Conservation (phyloP, 2,329 filamentous ascomycete species). For the Cladosporium cucumerinum region DNA sequence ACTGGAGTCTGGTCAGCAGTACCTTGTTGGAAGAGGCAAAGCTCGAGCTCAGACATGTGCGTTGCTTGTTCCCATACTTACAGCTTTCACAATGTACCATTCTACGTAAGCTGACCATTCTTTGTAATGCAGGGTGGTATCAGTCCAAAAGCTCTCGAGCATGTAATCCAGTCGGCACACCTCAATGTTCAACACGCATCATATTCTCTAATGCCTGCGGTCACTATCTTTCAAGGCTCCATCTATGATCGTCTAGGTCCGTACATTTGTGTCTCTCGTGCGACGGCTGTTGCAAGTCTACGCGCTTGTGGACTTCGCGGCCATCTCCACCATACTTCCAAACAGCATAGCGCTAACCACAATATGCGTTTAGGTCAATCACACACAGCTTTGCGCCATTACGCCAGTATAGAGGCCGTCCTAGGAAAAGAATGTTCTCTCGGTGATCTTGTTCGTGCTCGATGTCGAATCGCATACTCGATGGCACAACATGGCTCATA, state of each 20-base stretch:
- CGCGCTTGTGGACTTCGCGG: neutral
- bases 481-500: constrained; percentile 67
- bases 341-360: neutral
- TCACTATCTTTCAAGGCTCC: constrained; percentile 68
- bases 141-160: constrained; percentile 62
- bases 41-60: constrained; percentile 45
- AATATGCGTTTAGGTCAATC: constrained; percentile 41
- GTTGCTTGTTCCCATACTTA: neutral
- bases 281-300: neutral
- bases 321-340: neutral
- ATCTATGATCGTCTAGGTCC: constrained; percentile 69
- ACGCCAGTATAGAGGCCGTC: constrained; percentile 72
- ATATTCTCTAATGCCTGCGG: constrained; percentile 67
- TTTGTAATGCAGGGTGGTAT: constrained; percentile 12
- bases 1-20: constrained; percentile 81
- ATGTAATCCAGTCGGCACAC: constrained; percentile 77
- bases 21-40: constrained; percentile 84
- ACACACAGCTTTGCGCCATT: constrained; percentile 40
- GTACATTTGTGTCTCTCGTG: constrained; percentile 35
- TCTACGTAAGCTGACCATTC: neutral
- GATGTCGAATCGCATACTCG: constrained; percentile 66
- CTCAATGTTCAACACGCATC: constrained; percentile 75
- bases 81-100: neutral
- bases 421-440: constrained; percentile 63
- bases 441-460: constrained; percentile 75